Evolutionary conservation across 192 early-diverging fungal genomes (phyloP).

Genomic region (Paraglomus occultum): DNA sequence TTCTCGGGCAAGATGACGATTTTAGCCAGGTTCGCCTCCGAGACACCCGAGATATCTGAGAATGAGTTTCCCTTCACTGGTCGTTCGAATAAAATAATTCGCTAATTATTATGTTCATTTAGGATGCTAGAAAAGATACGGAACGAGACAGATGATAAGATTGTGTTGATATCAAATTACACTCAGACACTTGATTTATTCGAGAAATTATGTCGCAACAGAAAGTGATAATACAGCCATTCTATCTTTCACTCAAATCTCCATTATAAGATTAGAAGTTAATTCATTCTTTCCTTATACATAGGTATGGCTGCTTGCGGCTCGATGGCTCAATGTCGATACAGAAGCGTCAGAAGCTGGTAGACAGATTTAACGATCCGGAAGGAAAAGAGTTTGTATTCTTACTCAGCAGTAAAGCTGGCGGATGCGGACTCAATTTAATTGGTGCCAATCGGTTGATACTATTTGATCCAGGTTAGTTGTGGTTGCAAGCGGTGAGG

Average conservation of each 20-base stretch:
- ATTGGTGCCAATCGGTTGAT: constrained; percentile 97
- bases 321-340: constrained; percentile 93
- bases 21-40: constrained; percentile 51
- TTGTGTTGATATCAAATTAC: constrained; percentile 98
- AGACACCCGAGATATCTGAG: too few species aligned
- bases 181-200: constrained; percentile 97
- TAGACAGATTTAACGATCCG: constrained; percentile 96
- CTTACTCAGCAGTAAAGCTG: constrained; percentile 94
- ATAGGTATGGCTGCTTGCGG: constrained; percentile 70
- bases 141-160: constrained; percentile 81
- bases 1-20: constrained; percentile 93
- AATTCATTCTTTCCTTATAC: not conserved
- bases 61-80: not conserved
- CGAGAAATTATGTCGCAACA: constrained; percentile 78
- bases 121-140: constrained; percentile 74
- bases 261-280: not conserved
- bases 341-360: constrained; percentile 90
- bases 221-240: constrained; percentile 48
- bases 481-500: too few species aligned
- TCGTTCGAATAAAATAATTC: constrained; percentile 34
- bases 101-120: not conserved
- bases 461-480: constrained; percentile 80
- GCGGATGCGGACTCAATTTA: constrained; percentile 97
- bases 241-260: not conserved
- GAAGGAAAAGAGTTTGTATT: constrained; percentile 87